A percentile compares a stretch with the other conserved stretches of the same genome.
These are phyloP conservation scores for Xylariaceae sp. DNA, from an alignment of 2,329 filamentous ascomycete genomes.

Conservation along the genomic window DNA sequence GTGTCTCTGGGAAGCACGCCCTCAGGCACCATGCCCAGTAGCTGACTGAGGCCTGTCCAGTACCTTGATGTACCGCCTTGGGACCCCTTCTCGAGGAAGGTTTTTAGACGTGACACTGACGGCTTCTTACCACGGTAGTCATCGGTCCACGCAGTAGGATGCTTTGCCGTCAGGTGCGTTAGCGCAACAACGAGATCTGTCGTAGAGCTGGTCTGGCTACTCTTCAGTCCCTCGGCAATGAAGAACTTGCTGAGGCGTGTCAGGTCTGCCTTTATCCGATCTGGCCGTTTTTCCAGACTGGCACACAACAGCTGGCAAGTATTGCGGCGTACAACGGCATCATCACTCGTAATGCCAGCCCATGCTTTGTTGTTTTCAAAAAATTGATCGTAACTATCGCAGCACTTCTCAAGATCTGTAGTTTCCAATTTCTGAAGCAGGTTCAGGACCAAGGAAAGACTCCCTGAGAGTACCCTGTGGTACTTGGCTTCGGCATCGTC, in stretches of 20 bases:
- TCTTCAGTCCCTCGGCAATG: slow-evolving; percentile 65
- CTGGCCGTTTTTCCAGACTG: slow-evolving; percentile 39
- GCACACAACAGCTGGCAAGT: slow-evolving; percentile 43
- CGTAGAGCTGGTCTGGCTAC: slow-evolving; percentile 66
- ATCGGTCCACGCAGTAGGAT: slow-evolving; percentile 68
- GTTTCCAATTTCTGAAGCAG: slow-evolving; percentile 41
- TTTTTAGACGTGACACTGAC: slow-evolving; percentile 49
- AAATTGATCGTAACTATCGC: slow-evolving; percentile 56
- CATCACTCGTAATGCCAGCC: slow-evolving; percentile 58
- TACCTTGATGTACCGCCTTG: slow-evolving; percentile 65
- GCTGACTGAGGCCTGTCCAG: slow-evolving; percentile 60
- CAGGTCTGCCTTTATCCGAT: slow-evolving; percentile 41
- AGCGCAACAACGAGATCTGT: slow-evolving; percentile 63
- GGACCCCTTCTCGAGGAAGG: slow-evolving; percentile 76
- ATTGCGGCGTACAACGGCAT: slow-evolving; percentile 42
- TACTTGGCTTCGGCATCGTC: slow-evolving; percentile 88
- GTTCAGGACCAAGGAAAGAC: slow-evolving; percentile 46
- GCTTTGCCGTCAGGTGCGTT: slow-evolving; percentile 53
- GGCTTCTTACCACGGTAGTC: slow-evolving; percentile 45
- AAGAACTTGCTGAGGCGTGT: slow-evolving; percentile 50
- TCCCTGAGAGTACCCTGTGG: slow-evolving; percentile 58
- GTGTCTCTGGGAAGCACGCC: slow-evolving; percentile 43
- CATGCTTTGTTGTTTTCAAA: slow-evolving; percentile 61
- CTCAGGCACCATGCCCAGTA: slow-evolving; percentile 54
- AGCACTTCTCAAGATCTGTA: slow-evolving; percentile 51